Evolutionary conservation across 768 basidiomycete species (phyloP).

Genomic region (Arthromyces matolae): DNA sequence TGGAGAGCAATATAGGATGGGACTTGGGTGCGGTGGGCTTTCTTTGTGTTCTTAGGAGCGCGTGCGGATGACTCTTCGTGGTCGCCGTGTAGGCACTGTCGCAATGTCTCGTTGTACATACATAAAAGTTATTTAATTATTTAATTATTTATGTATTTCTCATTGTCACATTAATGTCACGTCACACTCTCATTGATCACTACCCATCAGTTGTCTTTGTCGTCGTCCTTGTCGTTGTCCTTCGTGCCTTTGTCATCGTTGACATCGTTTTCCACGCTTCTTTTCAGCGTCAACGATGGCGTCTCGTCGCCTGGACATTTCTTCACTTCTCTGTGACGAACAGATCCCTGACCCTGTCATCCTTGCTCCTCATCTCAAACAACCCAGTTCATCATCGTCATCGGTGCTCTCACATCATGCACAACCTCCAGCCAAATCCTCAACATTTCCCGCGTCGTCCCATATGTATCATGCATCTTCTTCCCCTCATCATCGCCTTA

Average conservation of each 20-base stretch:
- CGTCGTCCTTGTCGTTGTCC: conserved; percentile 8
- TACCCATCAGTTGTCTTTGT: conserved; percentile 1
- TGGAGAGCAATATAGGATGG: conserved; percentile 72
- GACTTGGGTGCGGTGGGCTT: conserved; percentile 84
- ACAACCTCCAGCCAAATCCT: conserved; percentile 12
- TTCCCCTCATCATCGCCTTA: conserved; percentile 13
- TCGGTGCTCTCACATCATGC: conserved; percentile 13
- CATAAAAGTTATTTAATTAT: background rate
- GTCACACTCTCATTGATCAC: no score
- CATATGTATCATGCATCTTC: conserved; percentile 16
- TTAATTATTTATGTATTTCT: conserved; percentile 6
- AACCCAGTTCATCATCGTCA: conserved; percentile 15
- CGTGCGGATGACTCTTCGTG: conserved; percentile 56
- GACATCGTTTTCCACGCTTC: background rate
- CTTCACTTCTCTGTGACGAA: conserved; percentile 66
- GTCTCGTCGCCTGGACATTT: conserved; percentile 70
- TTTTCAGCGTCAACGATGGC: conserved; percentile 41
- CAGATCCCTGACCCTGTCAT: conserved; percentile 23
- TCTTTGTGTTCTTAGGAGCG: conserved; percentile 12
- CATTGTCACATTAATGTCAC: conserved; percentile 7
- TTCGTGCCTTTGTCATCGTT: background rate
- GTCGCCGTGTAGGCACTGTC: conserved; percentile 62
- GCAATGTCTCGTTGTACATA: conserved; percentile 95
- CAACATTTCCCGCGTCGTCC: conserved; percentile 12
- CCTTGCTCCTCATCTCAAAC: conserved; percentile 24